Evolutionary conservation across 2,329 filamentous ascomycete species (phyloP).

Genomic region (Aspergillus bombycis): DNA sequence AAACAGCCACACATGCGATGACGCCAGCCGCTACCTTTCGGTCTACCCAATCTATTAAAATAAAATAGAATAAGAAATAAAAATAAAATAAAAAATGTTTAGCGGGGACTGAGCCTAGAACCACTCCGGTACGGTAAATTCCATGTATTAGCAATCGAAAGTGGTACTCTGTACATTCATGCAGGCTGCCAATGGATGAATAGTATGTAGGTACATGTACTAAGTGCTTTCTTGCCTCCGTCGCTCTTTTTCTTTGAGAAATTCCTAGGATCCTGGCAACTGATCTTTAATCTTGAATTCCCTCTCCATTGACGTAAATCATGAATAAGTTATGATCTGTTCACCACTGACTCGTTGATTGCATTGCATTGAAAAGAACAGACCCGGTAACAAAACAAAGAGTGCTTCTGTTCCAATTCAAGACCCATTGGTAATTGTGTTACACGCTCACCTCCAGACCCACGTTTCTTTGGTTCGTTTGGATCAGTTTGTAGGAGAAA

Average conservation of each 20-base stretch:
- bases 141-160: not conserved
- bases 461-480: slow-evolving; percentile 14
- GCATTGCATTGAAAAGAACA: not conserved
- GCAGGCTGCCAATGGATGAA: not conserved
- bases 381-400: not conserved
- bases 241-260: not conserved
- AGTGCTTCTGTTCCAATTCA: not conserved
- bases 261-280: not conserved
- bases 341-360: not conserved
- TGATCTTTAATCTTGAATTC: not conserved
- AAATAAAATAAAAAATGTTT: not conserved
- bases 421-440: slow-evolving; percentile 9
- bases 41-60: not conserved
- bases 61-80: not conserved
- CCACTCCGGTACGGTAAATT: slow-evolving; percentile 1
- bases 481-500: slow-evolving; percentile 16
- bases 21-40: slow-evolving; percentile 6
- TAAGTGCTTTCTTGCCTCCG: not conserved
- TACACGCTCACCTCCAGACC: slow-evolving; percentile 15
- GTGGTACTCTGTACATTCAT: not conserved
- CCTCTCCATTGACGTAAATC: not conserved
- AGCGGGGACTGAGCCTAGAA: slow-evolving; percentile 6
- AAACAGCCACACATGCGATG: slow-evolving; percentile 6
- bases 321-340: not conserved
- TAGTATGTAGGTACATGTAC: not conserved